Percentiles rank a stretch among this genome's conserved stretches.
These are phyloP conservation scores for Tetrahymena thermophila DNA, from an alignment of 73 alveolate species.

Conservation along the genomic window DNA sequence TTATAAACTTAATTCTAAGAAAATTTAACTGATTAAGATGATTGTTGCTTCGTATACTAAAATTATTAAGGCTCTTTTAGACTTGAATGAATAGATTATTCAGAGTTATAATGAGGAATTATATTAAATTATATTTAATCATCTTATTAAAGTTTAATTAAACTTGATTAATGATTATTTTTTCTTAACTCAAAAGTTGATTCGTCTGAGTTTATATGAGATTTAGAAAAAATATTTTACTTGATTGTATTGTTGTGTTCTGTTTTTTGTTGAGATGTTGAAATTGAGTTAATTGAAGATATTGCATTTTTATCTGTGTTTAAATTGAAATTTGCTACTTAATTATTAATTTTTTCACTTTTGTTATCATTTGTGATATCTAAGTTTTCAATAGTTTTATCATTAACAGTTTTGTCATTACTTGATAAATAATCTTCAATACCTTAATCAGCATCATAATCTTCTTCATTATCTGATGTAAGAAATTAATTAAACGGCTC, in stretches of 20 bases:
- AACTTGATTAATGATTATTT: not conserved
- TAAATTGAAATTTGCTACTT: not conserved
- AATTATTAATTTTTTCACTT: not conserved
- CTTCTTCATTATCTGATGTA: not conserved
- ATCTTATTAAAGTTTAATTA: not conserved
- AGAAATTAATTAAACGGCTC: not conserved
- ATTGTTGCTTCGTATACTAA: not conserved
- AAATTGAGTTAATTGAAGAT: not conserved
- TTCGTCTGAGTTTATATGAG: not conserved
- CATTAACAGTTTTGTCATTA: not conserved
- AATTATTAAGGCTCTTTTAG: not conserved
- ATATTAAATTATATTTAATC: not conserved
- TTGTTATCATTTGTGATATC: not conserved
- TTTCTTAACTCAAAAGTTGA: not conserved
- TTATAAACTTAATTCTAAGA: not conserved
- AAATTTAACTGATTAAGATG: not conserved
- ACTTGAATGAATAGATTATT: not conserved
- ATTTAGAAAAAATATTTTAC: not conserved
- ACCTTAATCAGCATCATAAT: not conserved
- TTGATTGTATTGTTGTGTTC: not conserved
- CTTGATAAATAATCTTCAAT: not conserved
- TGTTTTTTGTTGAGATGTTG: not conserved
- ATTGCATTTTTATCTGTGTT: not conserved
- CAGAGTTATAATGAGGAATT: not conserved
- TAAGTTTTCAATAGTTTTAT: not conserved